Conservation (phyloP, 352 stramenopile species). For the Phytophthora litchii region DNA sequence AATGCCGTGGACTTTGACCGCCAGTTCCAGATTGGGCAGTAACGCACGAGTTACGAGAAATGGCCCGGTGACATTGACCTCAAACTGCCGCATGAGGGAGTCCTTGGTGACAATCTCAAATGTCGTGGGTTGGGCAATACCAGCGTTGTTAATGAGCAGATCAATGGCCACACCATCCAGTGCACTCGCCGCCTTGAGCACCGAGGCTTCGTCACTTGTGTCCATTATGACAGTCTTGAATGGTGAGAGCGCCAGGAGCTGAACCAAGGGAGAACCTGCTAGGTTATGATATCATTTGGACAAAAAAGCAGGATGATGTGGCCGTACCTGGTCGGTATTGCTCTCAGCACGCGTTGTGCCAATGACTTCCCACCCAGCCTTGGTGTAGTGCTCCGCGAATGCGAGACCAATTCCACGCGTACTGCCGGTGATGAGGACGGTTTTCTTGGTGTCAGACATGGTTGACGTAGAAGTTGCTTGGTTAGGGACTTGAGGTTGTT, state of each 20-base stretch:
- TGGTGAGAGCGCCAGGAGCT: conserved; percentile 28
- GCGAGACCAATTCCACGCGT: conserved; percentile 47
- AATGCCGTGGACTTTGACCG: conserved; percentile 33
- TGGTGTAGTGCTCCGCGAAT: conserved; percentile 47
- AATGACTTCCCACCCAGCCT: conserved; percentile 49
- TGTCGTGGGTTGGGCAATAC: conserved; percentile 32
- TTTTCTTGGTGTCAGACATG: conserved; percentile 33
- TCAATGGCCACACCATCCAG: conserved; percentile 53
- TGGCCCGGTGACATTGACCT: conserved; percentile 56
- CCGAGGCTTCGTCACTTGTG: conserved; percentile 45
- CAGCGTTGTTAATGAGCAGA: conserved; percentile 67
- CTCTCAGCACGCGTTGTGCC: conserved; percentile 33
- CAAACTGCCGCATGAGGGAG: conserved; percentile 50
- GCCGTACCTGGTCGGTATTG: conserved; percentile 38
- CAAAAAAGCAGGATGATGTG: too few relatives aligned
- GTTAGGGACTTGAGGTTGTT: too few relatives aligned
- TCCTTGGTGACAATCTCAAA: conserved; percentile 43
- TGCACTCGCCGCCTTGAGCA: conserved; percentile 35
- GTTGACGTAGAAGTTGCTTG: neutral
- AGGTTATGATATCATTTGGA: too few relatives aligned
- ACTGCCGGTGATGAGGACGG: conserved; percentile 51
- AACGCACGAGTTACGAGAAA: conserved; percentile 58
- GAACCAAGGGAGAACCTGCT: neutral
- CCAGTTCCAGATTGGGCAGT: conserved; percentile 46
- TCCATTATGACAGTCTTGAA: conserved; percentile 54